These are phyloP conservation scores for Leishmania gerbilli DNA, from an alignment of 208 protist genomes.

Conservation along the genomic window DNA sequence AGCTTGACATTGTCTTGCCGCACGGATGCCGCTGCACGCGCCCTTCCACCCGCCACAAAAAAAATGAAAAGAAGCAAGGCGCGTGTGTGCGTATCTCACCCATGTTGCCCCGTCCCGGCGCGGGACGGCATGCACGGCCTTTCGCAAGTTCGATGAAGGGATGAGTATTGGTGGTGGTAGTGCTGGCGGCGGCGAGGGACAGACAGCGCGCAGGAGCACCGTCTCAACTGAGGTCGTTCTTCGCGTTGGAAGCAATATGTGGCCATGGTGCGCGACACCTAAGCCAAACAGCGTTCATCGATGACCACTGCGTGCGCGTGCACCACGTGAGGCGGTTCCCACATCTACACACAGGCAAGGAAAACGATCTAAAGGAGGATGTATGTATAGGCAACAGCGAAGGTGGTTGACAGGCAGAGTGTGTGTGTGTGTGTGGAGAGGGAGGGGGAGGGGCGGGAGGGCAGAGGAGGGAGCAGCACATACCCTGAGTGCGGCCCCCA, in stretches of 20 bases:
- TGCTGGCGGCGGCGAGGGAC: not conserved
- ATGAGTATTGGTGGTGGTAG: not conserved
- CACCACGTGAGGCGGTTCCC: not conserved
- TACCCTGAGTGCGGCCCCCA: not conserved
- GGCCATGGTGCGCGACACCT: not conserved
- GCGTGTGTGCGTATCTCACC: not conserved
- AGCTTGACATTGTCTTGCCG: not conserved
- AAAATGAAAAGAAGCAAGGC: not conserved
- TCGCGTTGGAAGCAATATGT: not conserved
- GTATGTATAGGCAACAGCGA: not conserved
- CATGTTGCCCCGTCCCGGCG: not conserved
- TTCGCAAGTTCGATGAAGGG: not conserved
- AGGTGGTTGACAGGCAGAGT: not conserved
- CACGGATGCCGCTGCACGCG: not conserved
- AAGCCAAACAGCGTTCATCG: not conserved
- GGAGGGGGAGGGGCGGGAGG: too few species aligned
- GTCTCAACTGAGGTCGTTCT: not conserved
- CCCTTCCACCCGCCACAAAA: not conserved
- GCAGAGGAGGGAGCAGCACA: not conserved
- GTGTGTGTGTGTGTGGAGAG: too few species aligned
- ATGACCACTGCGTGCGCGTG: not conserved
- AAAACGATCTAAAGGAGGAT: not conserved
- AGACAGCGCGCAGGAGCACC: not conserved
- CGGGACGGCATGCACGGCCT: not conserved
- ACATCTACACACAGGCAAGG: not conserved